Evolutionary conservation across 1,284 basidiomycete genomes (phyloP), one percentile per base, ranked within the genome.

Genomic region (Gymnopus androsaceus): DNA sequence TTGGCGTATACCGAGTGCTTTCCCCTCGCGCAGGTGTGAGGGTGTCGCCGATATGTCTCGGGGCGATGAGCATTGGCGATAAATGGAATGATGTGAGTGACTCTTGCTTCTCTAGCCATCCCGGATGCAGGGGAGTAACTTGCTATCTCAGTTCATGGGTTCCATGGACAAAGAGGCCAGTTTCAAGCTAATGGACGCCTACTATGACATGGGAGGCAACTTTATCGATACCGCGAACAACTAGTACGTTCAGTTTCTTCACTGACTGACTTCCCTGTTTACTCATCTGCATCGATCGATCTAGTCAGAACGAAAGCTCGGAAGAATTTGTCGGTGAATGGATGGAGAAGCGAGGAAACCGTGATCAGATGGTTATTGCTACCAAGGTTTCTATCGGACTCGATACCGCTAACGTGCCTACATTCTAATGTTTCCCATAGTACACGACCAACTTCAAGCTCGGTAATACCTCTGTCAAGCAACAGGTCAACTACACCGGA

Each of bases 31-130:
- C 73, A 3, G 71, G 75, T 9, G 60, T 80, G 4, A 72, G 71
- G 21, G 78, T 81, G 28, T 80, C 78, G 2, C 80, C 79, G 0
- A 62, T 82, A 14, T 67, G 68, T 36, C 70, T 83, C 23, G 81
- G 81, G 7, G 79, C 67, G 7, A 77, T 79, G 78, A 77, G 70
- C 63, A 71, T 82, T 53, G 79, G 79, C 15, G 72, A 74, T 56
- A 67, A 70, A 34, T 75, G 73, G 74, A 64, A 40, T 17, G 25
- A 53, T 23, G 37, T n/a, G n/a, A 2, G 36, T 70, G 61, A 70
- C n/a, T n/a, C n/a, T n/a, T 7, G 3, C 1, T 27, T 2, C 19
- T 14, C 11, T 34, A 11, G n/a, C 33, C 14, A 12, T 3, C 9
- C 19, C 21, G 7, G 3, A 28, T 19, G 23, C 5, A 40, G n/a